Conservation (phyloP, 176 grass and related monocot species). For the Olyra latifolia region DNA sequence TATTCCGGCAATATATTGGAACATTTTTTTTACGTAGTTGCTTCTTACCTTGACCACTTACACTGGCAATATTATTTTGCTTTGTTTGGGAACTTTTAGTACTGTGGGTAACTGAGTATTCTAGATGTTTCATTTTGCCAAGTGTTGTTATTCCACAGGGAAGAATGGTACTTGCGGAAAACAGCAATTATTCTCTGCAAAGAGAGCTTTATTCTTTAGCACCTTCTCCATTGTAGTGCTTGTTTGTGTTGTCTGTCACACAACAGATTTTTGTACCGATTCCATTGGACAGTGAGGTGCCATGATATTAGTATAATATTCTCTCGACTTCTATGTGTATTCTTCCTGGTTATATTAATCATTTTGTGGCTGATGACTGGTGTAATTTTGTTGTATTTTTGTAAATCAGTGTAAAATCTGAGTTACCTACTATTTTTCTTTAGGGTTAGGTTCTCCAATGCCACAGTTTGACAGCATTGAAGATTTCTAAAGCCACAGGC, state of each 20-base stretch:
- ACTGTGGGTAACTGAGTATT: not conserved
- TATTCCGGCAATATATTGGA: not conserved
- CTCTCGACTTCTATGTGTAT: not conserved
- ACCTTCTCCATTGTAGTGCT: not conserved
- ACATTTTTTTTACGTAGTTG: not conserved
- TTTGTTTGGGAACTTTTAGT: not conserved
- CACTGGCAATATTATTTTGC: not conserved
- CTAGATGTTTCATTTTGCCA: conserved; percentile 6
- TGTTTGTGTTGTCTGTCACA: conserved; percentile 29
- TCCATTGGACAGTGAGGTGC: not conserved
- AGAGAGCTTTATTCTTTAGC: conserved; percentile 37
- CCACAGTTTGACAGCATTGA: conserved; percentile 9
- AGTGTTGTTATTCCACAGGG: conserved; percentile 19
- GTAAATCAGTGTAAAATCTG: not conserved
- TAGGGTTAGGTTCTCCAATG: conserved; percentile 27
- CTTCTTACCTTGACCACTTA: conserved; percentile 14
- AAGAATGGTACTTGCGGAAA: conserved; percentile 34
- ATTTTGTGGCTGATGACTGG: not conserved
- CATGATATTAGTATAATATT: conserved; percentile 9
- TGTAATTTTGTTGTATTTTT: not conserved
- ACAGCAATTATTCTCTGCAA: conserved; percentile 38
- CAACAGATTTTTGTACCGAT: not conserved
- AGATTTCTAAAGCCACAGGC: conserved; percentile 1
- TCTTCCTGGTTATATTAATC: not conserved
- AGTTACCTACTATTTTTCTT: not conserved